phyloP scores from a whole-genome alignment of 1,139 yeast species.

The Candida tunisiensis region DNA sequence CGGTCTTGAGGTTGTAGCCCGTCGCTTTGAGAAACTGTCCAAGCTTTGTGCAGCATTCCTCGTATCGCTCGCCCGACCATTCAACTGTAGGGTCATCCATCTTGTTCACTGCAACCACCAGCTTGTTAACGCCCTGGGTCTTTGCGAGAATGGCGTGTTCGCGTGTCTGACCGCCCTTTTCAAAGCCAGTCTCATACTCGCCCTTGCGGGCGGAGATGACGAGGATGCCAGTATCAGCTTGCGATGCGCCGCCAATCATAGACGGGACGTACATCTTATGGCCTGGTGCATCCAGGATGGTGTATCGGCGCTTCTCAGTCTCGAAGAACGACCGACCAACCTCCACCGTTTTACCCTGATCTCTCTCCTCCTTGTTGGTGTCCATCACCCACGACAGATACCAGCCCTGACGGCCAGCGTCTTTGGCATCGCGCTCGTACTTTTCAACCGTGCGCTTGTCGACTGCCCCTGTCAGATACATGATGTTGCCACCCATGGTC shows the following conservation, averaged over 20 bases:
- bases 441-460: slow-evolving; percentile 99
- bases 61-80: slow-evolving; percentile 94
- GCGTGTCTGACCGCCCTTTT: slow-evolving; percentile 98
- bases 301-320: slow-evolving; percentile 94
- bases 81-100: slow-evolving; percentile 96
- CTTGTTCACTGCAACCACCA: slow-evolving; percentile 88
- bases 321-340: slow-evolving; percentile 97
- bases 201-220: slow-evolving; percentile 98
- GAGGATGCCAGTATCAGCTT: slow-evolving; percentile 94
- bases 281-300: slow-evolving; percentile 98
- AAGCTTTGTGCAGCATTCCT: slow-evolving; percentile 82
- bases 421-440: slow-evolving; percentile 96
- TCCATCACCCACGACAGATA: slow-evolving; percentile 99
- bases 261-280: slow-evolving; percentile 97
- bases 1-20: slow-evolving; percentile 72
- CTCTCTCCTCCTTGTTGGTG: slow-evolving; percentile 96
- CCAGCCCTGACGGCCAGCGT: slow-evolving; percentile 99
- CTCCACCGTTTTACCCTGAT: slow-evolving; percentile 96
- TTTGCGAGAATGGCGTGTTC: slow-evolving; percentile 96
- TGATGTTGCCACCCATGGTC: slow-evolving; percentile 96
- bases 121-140: slow-evolving; percentile 93
- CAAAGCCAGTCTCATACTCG: slow-evolving; percentile 98
- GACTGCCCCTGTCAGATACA: slow-evolving; percentile 87
- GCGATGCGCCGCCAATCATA: slow-evolving; percentile 99
- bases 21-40: slow-evolving; percentile 68